These are phyloP conservation scores for Lablab purpureus DNA, from an alignment of 306 rosid species.

Conservation along the genomic window DNA sequence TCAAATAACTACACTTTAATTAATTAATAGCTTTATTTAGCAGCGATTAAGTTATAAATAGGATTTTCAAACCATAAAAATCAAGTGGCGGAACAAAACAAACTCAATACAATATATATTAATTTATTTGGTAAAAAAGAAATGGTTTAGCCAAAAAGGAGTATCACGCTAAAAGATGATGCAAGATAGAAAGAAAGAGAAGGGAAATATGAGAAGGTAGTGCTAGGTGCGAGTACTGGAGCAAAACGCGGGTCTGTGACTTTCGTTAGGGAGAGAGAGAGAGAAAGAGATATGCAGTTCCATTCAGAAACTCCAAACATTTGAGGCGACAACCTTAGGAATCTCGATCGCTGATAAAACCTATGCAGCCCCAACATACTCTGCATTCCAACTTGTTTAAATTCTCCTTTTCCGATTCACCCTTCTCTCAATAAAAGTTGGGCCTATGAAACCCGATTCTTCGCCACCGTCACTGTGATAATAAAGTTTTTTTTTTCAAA, in stretches of 20 bases:
- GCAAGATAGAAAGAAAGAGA: constrained; percentile 31
- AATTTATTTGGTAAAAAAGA: not conserved
- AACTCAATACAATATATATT: not conserved
- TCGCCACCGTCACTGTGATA: constrained; percentile 7
- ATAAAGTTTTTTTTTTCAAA: constrained; percentile 24
- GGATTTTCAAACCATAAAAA: not conserved
- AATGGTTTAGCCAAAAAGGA: constrained; percentile 6
- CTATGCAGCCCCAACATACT: constrained; percentile 33
- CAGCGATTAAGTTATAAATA: not conserved
- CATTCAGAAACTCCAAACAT: constrained; percentile 41
- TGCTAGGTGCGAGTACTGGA: constrained; percentile 38
- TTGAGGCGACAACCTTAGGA: constrained; percentile 54
- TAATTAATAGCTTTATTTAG: not conserved
- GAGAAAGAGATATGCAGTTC: constrained; percentile 37
- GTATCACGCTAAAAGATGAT: constrained; percentile 28
- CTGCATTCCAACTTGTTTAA: constrained; percentile 9
- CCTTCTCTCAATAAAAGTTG: not conserved
- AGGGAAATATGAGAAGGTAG: constrained; percentile 1
- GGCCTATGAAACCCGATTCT: constrained; percentile 16
- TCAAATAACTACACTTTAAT: not conserved
- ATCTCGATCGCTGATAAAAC: constrained; percentile 54
- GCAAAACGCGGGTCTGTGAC: constrained; percentile 49
- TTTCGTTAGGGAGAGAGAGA: not conserved
- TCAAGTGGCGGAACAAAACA: not conserved
- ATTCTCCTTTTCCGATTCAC: constrained; percentile 9